Conservation (phyloP, 768 basidiomycete genomes). For the Epithele typhae region DNA sequence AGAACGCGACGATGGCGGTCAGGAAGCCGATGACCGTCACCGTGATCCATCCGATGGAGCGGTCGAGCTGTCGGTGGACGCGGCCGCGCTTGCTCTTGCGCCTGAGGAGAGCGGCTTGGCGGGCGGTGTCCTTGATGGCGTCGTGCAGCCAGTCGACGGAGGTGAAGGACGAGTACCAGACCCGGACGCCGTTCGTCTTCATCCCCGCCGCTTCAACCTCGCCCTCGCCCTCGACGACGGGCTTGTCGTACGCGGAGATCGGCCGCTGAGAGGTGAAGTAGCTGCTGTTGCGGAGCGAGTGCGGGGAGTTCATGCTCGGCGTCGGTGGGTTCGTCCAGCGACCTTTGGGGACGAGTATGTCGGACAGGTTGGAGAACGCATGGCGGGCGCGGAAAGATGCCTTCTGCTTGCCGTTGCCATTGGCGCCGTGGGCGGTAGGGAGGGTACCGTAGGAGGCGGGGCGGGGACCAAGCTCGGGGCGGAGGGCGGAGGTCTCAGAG, state of each 20-base stretch:
- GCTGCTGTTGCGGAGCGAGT: slow-evolving; percentile 26
- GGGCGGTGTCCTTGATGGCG: slow-evolving; percentile 87
- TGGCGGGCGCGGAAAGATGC: slow-evolving; percentile 30
- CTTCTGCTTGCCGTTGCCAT: slow-evolving; percentile 3
- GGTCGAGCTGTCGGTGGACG: slow-evolving; percentile 61
- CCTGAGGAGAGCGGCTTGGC: slow-evolving; percentile 67
- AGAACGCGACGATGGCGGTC: slow-evolving; percentile 81
- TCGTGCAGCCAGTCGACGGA: slow-evolving; percentile 98
- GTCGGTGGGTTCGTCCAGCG: slow-evolving; percentile 31
- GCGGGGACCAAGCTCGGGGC: slow-evolving; percentile 18
- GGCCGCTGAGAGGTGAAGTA: slow-evolving; percentile 49
- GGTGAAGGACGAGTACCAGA: slow-evolving; percentile 89
- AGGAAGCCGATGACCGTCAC: slow-evolving; percentile 86
- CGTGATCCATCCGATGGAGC: slow-evolving; percentile 83
- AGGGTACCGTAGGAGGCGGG: slow-evolving; percentile 55
- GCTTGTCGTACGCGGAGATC: slow-evolving; percentile 70
- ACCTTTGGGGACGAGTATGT: slow-evolving; percentile 26
- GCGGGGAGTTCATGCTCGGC: slow-evolving; percentile 29
- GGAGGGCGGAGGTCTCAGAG: slow-evolving; percentile 20
- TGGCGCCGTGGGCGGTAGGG: slow-evolving; percentile 15
- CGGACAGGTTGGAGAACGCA: slow-evolving; percentile 34
- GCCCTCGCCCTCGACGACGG: slow-evolving; percentile 29
- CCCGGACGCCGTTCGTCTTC: slow-evolving; percentile 81
- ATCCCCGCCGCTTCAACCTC: slow-evolving; percentile 40
- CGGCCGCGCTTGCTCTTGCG: slow-evolving; percentile 68